These are phyloP conservation scores for Ganoderma meredithae DNA, from an alignment of 1,284 basidiomycete genomes.

Conservation along the genomic window DNA sequence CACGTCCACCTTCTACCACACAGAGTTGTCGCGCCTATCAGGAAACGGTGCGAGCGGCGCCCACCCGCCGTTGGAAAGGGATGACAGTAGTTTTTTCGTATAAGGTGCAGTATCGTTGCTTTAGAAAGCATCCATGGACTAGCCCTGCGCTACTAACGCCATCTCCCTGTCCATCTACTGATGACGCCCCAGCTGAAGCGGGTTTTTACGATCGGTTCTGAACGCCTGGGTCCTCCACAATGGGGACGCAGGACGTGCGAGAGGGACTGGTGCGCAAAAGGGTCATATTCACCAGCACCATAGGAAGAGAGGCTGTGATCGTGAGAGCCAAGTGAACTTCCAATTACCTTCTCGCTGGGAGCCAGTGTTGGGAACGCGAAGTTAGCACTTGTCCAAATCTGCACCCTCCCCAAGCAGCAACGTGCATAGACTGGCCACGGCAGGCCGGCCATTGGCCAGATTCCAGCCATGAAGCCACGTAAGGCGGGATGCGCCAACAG, in stretches of 20 bases:
- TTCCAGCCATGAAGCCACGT: neutral
- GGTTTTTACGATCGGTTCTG: too few relatives aligned
- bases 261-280: neutral
- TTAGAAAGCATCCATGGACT: neutral
- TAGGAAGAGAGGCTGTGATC: neutral
- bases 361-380: too few relatives aligned
- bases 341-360: too few relatives aligned
- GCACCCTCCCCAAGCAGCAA: neutral
- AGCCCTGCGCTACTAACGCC: too few relatives aligned
- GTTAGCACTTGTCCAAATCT: too few relatives aligned
- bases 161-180: too few relatives aligned
- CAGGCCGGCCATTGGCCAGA: neutral
- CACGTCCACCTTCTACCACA: neutral
- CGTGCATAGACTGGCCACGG: neutral
- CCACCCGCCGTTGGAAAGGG: neutral
- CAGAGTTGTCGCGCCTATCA: neutral
- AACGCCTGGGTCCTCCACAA: neutral
- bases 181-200: too few relatives aligned
- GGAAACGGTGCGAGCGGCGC: neutral
- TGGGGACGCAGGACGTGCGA: neutral
- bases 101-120: neutral
- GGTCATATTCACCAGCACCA: neutral
- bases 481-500: neutral
- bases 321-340: too few relatives aligned
- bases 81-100: neutral